Percentiles rank a stretch among this genome's conserved stretches.
phyloP scores from a whole-genome alignment of 495 filamentous ascomycete genomes.

The Aspergillus bertholletiae region DNA sequence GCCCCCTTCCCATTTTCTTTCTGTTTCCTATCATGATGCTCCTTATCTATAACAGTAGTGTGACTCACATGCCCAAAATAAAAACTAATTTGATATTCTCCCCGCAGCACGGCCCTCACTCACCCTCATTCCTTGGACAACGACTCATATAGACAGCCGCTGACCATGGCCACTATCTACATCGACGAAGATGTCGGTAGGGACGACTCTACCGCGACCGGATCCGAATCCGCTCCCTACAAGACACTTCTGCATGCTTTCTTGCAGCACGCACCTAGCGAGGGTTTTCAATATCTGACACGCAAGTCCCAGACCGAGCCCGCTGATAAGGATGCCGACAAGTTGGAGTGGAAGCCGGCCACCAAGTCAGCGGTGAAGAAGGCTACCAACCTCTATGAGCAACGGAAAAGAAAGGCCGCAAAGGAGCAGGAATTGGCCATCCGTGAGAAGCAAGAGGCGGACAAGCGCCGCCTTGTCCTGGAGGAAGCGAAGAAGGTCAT shows the following conservation, averaged over 20 bases:
- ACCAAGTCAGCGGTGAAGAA: conserved; percentile 84
- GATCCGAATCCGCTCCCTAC: conserved; percentile 70
- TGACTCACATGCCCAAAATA: neutral
- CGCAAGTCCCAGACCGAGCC: conserved; percentile 66
- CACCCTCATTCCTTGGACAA: neutral
- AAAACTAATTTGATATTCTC: neutral
- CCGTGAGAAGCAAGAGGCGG: conserved; percentile 68
- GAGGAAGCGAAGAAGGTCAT: conserved; percentile 88
- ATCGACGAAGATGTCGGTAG: conserved; percentile 75
- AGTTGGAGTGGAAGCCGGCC: conserved; percentile 72
- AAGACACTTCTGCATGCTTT: conserved; percentile 77
- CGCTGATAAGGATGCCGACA: conserved; percentile 52
- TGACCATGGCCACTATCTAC: conserved; percentile 56
- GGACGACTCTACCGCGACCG: conserved; percentile 65
- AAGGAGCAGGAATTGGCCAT: conserved; percentile 66
- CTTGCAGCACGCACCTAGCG: conserved; percentile 62
- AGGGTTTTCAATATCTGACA: conserved; percentile 59
- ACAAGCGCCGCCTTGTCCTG: conserved; percentile 60
- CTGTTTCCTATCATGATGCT: neutral
- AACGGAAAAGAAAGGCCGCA: conserved; percentile 72
- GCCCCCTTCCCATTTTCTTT: neutral
- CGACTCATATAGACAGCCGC: conserved; percentile 1
- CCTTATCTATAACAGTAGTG: neutral
- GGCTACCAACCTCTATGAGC: conserved; percentile 65
- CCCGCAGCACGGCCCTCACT: neutral